phyloP scores from a whole-genome alignment of 495 filamentous ascomycete species.

The Neohortaea acidophila region DNA sequence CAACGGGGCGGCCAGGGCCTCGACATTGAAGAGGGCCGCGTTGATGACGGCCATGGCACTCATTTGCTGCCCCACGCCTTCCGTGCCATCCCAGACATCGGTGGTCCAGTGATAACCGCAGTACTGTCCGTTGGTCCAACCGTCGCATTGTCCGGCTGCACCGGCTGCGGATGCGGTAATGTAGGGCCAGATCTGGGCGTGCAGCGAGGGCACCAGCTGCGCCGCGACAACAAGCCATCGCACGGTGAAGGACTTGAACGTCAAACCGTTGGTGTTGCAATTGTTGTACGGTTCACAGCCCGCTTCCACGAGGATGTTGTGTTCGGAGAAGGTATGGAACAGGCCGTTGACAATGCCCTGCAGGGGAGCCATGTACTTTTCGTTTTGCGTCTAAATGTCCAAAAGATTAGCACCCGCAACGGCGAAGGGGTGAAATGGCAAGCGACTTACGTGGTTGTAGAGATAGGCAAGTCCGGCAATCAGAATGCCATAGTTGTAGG shows the following conservation, averaged over 20 bases:
- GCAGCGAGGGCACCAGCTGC: slow-evolving; percentile 57
- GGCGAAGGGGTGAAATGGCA: not conserved
- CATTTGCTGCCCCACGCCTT: slow-evolving; percentile 50
- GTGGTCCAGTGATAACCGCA: slow-evolving; percentile 61
- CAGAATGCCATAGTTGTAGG: slow-evolving; percentile 49
- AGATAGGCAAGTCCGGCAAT: slow-evolving; percentile 47
- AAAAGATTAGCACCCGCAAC: too few species aligned
- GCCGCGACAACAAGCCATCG: slow-evolving; percentile 61
- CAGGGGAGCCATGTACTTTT: slow-evolving; percentile 18
- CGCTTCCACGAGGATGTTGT: slow-evolving; percentile 14
- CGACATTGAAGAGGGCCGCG: slow-evolving; percentile 28
- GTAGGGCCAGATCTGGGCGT: too few species aligned
- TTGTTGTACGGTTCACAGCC: slow-evolving; percentile 9
- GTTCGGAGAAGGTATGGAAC: slow-evolving; percentile 20
- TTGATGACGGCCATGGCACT: slow-evolving; percentile 51
- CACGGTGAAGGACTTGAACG: slow-evolving; percentile 66
- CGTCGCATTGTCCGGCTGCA: slow-evolving; percentile 50
- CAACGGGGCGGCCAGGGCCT: slow-evolving; percentile 28
- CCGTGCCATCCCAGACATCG: slow-evolving; percentile 25
- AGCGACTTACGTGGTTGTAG: slow-evolving; percentile 13
- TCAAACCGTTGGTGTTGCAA: slow-evolving; percentile 9
- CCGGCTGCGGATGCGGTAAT: slow-evolving; percentile 48
- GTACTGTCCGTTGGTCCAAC: slow-evolving; percentile 33
- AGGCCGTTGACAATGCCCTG: slow-evolving; percentile 21
- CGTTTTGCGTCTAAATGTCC: not conserved